A percentile compares a stretch with the other conserved stretches of the same genome.
These are phyloP conservation scores for Petunia hybrid DNA, from an alignment of 305 asterid species.

Conservation along the genomic window DNA sequence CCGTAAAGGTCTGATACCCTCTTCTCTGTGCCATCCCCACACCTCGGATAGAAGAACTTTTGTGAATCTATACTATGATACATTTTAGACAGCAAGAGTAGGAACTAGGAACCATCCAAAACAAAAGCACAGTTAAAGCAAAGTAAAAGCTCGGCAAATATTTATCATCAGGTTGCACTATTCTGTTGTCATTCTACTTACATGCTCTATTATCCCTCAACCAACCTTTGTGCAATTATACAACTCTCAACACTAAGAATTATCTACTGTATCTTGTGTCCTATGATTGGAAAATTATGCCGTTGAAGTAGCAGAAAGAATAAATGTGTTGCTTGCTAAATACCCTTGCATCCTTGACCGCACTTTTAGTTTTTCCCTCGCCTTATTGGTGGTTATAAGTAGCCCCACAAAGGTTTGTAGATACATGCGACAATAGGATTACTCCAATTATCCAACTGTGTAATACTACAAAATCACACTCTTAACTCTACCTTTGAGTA, in stretches of 20 bases:
- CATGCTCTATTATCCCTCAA: slow-evolving; percentile 15
- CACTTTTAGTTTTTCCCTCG: background rate
- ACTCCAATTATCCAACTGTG: slow-evolving; percentile 26
- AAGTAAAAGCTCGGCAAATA: background rate
- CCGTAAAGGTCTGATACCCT: too few species aligned
- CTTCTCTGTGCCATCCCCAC: too few species aligned
- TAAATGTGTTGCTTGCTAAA: background rate
- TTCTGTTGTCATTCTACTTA: slow-evolving; percentile 25
- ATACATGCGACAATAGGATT: slow-evolving; percentile 17
- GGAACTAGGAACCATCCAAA: background rate
- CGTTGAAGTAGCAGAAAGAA: background rate
- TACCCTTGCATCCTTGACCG: background rate
- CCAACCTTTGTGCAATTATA: slow-evolving; percentile 17
- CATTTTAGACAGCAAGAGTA: too few species aligned
- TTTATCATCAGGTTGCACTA: slow-evolving; percentile 7
- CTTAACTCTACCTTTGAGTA: slow-evolving; percentile 1
- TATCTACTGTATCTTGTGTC: background rate
- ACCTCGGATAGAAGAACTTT: background rate
- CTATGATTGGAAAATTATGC: background rate
- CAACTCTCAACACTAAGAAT: slow-evolving; percentile 25
- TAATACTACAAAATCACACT: slow-evolving; percentile 30
- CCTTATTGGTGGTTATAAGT: slow-evolving; percentile 20
- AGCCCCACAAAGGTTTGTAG: slow-evolving; percentile 21
- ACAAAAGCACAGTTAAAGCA: background rate
- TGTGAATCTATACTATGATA: background rate